Conservation (phyloP, 805 yeast species). For the Candida easanensis region DNA sequence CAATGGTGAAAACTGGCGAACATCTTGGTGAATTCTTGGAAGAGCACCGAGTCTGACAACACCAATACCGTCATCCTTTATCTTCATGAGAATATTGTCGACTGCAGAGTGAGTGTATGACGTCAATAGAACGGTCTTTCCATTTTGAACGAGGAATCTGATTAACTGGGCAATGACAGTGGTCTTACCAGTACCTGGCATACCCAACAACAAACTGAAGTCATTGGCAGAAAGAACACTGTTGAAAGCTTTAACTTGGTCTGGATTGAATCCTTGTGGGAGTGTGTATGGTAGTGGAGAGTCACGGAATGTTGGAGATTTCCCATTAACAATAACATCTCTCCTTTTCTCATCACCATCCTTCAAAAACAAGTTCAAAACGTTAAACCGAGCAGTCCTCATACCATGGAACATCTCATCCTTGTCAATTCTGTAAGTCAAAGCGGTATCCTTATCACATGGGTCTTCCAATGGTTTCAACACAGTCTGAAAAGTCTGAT, state of each 20-base stretch:
- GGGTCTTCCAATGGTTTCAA: conserved; percentile 26
- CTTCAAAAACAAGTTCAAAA: conserved; percentile 61
- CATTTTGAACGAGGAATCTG: conserved; percentile 51
- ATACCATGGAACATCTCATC: conserved; percentile 76
- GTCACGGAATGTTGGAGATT: conserved; percentile 27
- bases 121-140: conserved; percentile 70
- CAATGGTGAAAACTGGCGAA: conserved; percentile 50
- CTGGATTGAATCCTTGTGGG: conserved; percentile 50
- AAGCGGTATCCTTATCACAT: conserved; percentile 7
- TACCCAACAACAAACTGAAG: conserved; percentile 81
- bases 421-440: conserved; percentile 66
- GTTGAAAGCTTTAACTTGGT: conserved; percentile 69
- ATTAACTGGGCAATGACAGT: conserved; percentile 83
- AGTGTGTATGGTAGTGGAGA: conserved; percentile 25
- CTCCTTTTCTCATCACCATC: conserved; percentile 36
- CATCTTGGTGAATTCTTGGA: conserved; percentile 58
- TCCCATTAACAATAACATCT: conserved; percentile 32
- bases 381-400: conserved; percentile 71
- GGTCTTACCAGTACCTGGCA: conserved; percentile 98
- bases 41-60: conserved; percentile 68
- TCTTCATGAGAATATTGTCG: conserved; percentile 81
- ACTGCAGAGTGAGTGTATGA: conserved; percentile 96
- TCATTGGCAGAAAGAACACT: conserved; percentile 64
- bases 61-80: conserved; percentile 44
- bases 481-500: conserved; percentile 53